A percentile compares a stretch with the other conserved stretches of the same genome.
These are phyloP conservation scores for Dictyophora rubrovolvata DNA, from an alignment of 768 basidiomycete genomes.

Conservation along the genomic window DNA sequence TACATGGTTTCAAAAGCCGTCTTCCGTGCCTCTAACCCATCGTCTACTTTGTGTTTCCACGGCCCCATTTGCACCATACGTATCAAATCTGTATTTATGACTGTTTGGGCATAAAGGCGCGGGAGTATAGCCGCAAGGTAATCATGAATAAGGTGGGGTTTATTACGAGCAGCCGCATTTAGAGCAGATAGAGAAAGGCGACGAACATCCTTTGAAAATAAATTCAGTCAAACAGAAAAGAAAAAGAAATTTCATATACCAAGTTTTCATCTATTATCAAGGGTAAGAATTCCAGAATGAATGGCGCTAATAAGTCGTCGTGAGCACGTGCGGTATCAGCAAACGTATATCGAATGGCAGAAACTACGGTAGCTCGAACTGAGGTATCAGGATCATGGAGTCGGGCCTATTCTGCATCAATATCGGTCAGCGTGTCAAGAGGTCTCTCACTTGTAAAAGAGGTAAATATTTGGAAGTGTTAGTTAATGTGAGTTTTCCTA, in stretches of 20 bases:
- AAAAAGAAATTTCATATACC: constrained; percentile 34
- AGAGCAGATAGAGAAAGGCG: constrained; percentile 81
- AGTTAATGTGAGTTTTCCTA: constrained; percentile 89
- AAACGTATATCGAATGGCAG: constrained; percentile 86
- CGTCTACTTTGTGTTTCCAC: constrained; percentile 95
- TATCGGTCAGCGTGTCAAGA: background rate
- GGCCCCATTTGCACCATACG: constrained; percentile 94
- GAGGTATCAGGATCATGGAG: constrained; percentile 59
- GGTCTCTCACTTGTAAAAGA: constrained; percentile 66
- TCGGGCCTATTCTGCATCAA: constrained; percentile 35
- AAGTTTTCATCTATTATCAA: constrained; percentile 84
- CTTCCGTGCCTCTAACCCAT: constrained; percentile 92
- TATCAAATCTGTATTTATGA: constrained; percentile 67
- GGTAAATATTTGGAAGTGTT: constrained; percentile 87
- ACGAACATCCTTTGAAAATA: constrained; percentile 61
- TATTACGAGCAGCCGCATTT: constrained; percentile 92
- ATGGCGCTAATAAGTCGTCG: constrained; percentile 81
- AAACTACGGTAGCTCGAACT: constrained; percentile 79
- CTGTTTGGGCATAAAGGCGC: constrained; percentile 76
- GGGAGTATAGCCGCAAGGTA: constrained; percentile 71
- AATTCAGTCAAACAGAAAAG: background rate
- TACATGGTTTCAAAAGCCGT: constrained; percentile 97
- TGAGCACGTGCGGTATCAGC: constrained; percentile 78
- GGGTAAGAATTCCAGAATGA: constrained; percentile 85
- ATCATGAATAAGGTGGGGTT: constrained; percentile 84